Evolutionary conservation across 1,139 yeast species (phyloP), one percentile per base, ranked within the genome.

Genomic region (Blastobotrys persicus): DNA sequence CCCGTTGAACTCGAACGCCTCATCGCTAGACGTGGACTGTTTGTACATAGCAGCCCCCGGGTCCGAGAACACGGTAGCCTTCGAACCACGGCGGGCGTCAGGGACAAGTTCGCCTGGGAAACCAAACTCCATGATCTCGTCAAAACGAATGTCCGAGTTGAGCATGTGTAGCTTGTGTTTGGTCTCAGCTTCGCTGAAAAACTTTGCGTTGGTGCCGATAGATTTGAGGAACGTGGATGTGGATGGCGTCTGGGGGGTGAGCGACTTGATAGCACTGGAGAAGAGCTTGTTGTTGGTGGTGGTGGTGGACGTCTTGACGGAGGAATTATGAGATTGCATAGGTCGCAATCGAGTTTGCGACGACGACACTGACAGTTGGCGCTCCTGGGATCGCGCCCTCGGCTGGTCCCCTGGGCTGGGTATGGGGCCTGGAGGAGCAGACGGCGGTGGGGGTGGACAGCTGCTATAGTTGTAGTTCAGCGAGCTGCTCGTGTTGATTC

Each of bases 111-210:
- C 52, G n/a, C 48, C 40, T 6, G 66, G 67, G 53, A 63, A 64
- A 20, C 68, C 68, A 39, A 55, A 54, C 48, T 63, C 66, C 16
- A 62, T 47, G 28, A 64, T 49, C 45, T 63, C 66, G 48, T 63
- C 66, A 39, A 64, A 63, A 39, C 50, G 54, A 23, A 43, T 35
- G 14, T 54, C 52, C 1, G 62, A 55, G 12, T 52, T 47, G 37
- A 63, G 54, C 41, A 62, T 55, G 9, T 54, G 51, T 26, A 63
- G 57, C 50, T 58, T 57, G 11, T 50, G 47, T 41, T 53, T 55
- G 31, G 61, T 55, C 7, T 60, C 62, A 11, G 45, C 45, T 26
- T 63, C 65, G 26, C 51, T 52, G 47, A 53, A 61, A 52, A 54
- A 60, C 41, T 50, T 51, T 11, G 62, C 63, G 46, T 51, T 41